phyloP scores from a whole-genome alignment of 345 rosid genomes.

The Citrus inodora region DNA sequence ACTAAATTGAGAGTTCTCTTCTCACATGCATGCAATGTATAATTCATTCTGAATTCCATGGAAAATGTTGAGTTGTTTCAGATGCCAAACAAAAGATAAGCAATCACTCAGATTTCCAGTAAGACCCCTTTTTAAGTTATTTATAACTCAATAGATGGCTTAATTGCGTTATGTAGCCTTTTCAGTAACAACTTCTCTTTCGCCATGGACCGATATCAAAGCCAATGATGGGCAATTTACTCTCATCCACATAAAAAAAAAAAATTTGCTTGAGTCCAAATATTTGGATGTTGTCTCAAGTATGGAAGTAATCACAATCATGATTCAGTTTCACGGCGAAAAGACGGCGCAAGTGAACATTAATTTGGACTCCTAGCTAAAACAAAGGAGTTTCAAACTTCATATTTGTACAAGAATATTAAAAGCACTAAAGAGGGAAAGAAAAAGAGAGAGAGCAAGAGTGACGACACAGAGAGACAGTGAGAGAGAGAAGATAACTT shows the following conservation, averaged over 20 bases:
- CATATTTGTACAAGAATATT: neutral
- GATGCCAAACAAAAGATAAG: neutral
- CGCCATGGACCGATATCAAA: neutral
- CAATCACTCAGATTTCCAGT: neutral
- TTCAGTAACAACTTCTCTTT: neutral
- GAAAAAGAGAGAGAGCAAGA: neutral
- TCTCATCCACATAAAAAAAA: too few relatives aligned
- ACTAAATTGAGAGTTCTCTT: neutral
- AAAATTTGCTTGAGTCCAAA: too few relatives aligned
- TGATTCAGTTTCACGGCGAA: too few relatives aligned
- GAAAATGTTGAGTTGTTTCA: too few relatives aligned
- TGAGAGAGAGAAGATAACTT: neutral
- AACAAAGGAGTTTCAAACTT: too few relatives aligned
- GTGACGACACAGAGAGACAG: neutral
- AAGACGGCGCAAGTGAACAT: too few relatives aligned
- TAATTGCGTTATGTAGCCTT: neutral
- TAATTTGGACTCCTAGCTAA: too few relatives aligned
- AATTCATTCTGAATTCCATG: neutral
- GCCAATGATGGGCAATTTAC: neutral
- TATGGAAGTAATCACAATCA: too few relatives aligned
- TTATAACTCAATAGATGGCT: neutral
- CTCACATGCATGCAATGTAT: neutral
- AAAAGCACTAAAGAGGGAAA: constrained; percentile 1
- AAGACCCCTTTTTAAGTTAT: neutral
- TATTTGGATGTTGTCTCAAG: too few relatives aligned